These are phyloP conservation scores for Zygnema cylindricum DNA, from an alignment of 139 green algal species.

Conservation along the genomic window DNA sequence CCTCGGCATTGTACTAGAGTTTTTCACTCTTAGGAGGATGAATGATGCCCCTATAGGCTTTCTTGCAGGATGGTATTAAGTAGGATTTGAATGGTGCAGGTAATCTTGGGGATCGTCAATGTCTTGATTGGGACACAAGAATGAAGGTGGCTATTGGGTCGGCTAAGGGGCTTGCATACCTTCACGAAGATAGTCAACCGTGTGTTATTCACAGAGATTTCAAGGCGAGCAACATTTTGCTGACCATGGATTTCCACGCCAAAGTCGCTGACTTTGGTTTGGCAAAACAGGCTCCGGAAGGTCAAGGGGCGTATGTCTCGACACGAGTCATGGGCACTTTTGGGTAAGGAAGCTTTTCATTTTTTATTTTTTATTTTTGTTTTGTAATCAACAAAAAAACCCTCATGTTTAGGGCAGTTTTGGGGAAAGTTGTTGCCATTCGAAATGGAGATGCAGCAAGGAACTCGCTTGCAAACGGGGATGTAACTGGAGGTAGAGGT, in stretches of 20 bases:
- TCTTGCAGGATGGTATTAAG: neutral
- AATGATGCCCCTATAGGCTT: neutral
- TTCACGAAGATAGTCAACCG: constrained; percentile 58
- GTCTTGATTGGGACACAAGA: constrained; percentile 49
- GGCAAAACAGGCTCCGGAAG: constrained; percentile 51
- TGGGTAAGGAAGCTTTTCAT: too few relatives aligned
- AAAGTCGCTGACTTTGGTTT: constrained; percentile 61
- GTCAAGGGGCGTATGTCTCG: constrained; percentile 30
- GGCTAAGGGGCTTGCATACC: constrained; percentile 49
- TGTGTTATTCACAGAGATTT: constrained; percentile 58
- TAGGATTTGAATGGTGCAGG: constrained; percentile 5
- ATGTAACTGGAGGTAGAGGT: too few relatives aligned
- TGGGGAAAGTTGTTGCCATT: too few relatives aligned
- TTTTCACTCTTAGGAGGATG: neutral
- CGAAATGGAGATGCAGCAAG: too few relatives aligned
- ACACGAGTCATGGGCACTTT: constrained; percentile 62
- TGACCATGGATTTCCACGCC: constrained; percentile 40
- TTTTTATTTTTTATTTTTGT: too few relatives aligned
- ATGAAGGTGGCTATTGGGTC: constrained; percentile 60
- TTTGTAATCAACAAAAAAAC: too few relatives aligned
- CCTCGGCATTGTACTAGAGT: neutral
- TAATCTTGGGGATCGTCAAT: neutral
- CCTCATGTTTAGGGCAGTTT: too few relatives aligned
- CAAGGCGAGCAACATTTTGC: constrained; percentile 61
- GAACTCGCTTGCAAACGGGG: too few relatives aligned